These are phyloP conservation scores for Penicillium coprophilum DNA, from an alignment of 495 filamentous ascomycete species.

Conservation along the genomic window DNA sequence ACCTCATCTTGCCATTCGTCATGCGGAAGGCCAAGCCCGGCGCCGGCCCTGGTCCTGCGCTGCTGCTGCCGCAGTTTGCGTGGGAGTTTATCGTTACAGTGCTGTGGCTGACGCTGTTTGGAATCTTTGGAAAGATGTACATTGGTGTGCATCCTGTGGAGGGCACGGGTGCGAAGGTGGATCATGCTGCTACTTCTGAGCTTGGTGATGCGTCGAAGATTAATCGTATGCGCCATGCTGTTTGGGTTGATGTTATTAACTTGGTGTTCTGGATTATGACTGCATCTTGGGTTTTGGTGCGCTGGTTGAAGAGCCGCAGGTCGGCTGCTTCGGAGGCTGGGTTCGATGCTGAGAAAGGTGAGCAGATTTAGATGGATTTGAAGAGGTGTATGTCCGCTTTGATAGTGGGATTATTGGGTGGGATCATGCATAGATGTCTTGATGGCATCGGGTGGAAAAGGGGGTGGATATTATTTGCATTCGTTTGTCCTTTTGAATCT, in stretches of 20 bases:
- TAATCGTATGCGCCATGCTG: conserved; percentile 77
- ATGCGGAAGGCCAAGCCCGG: conserved; percentile 42
- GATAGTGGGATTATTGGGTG: background rate
- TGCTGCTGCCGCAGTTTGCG: conserved; percentile 50
- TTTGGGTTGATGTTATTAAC: conserved; percentile 78
- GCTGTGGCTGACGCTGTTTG: conserved; percentile 79
- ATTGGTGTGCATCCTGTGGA: conserved; percentile 62
- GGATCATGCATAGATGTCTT: background rate
- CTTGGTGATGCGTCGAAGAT: conserved; percentile 41
- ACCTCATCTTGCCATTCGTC: conserved; percentile 54
- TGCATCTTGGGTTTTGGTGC: conserved; percentile 40
- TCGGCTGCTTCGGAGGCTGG: conserved; percentile 2
- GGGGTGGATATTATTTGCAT: background rate
- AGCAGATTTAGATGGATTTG: conserved; percentile 5
- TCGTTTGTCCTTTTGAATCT: background rate
- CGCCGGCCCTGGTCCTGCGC: background rate
- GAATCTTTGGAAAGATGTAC: conserved; percentile 77
- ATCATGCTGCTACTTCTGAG: conserved; percentile 9
- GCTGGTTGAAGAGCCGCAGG: conserved; percentile 37
- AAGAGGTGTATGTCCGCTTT: background rate
- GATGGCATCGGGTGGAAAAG: background rate
- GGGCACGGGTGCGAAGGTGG: conserved; percentile 38
- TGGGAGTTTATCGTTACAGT: conserved; percentile 71
- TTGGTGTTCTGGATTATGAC: conserved; percentile 70
- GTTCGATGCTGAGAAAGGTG: conserved; percentile 24